phyloP scores from a whole-genome alignment of 306 rosid species.

The Sindora glabra region DNA sequence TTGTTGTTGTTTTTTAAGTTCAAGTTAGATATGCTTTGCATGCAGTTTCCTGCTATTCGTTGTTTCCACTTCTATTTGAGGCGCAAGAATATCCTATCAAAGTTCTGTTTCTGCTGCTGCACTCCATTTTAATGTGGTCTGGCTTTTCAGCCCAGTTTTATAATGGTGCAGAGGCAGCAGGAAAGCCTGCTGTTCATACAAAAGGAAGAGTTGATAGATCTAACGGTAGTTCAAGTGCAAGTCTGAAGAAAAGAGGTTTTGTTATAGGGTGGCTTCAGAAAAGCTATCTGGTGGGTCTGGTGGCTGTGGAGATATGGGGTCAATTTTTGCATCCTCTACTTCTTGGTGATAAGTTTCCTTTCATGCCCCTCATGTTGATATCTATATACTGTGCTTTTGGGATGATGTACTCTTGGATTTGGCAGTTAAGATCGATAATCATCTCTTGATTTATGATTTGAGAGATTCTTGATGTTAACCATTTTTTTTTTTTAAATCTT shows the following conservation, averaged over 20 bases:
- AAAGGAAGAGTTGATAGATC: slow-evolving; percentile 23
- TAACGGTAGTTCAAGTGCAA: not conserved
- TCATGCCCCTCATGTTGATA: slow-evolving; percentile 68
- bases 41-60: slow-evolving; percentile 84
- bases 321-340: slow-evolving; percentile 71
- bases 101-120: slow-evolving; percentile 56
- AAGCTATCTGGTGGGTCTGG: slow-evolving; percentile 56
- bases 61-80: slow-evolving; percentile 73
- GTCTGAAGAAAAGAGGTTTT: slow-evolving; percentile 24
- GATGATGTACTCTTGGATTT: slow-evolving; percentile 73
- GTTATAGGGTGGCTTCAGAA: slow-evolving; percentile 39
- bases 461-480: no score
- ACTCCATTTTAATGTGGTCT: slow-evolving; percentile 61
- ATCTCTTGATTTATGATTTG: not conserved
- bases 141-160: slow-evolving; percentile 60
- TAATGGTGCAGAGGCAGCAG: slow-evolving; percentile 22
- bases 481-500: no score
- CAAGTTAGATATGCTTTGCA: not conserved
- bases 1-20: not conserved
- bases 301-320: slow-evolving; percentile 69
- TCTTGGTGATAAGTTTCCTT: slow-evolving; percentile 64
- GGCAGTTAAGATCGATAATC: slow-evolving; percentile 64
- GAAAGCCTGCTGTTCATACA: not conserved
- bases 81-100: slow-evolving; percentile 83
- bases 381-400: slow-evolving; percentile 71